These are phyloP conservation scores for Saccharomycopsis selenospora DNA, from an alignment of 805 yeast species.

Conservation along the genomic window DNA sequence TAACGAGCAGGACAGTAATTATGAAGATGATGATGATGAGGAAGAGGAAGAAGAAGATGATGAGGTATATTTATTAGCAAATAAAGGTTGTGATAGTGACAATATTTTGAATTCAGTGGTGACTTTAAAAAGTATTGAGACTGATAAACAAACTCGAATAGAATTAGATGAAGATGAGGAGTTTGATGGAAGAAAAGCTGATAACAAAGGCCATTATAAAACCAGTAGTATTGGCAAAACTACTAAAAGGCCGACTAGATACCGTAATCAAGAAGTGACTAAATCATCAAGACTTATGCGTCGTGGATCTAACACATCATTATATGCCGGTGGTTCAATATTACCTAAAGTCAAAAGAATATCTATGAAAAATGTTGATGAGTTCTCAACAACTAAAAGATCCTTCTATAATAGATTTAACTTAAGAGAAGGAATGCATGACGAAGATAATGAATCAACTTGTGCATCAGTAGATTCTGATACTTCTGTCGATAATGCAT, in stretches of 20 bases:
- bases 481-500: conserved; percentile 16
- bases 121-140: conserved; percentile 8
- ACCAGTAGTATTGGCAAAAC: conserved; percentile 24
- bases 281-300: conserved; percentile 21
- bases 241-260: conserved; percentile 22
- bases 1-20: conserved; percentile 7
- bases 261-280: conserved; percentile 27
- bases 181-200: conserved; percentile 20
- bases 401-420: conserved; percentile 3
- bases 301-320: too few relatives aligned
- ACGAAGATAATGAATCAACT: conserved; percentile 9
- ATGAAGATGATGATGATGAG: conserved; percentile 26
- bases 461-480: conserved; percentile 15
- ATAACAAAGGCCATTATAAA: conserved; percentile 18
- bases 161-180: conserved; percentile 22
- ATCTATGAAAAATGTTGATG: background rate
- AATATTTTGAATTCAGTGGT: background rate
- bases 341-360: background rate
- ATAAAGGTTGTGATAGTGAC: conserved; percentile 15
- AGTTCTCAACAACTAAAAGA: background rate
- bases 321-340: background rate
- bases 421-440: conserved; percentile 15
- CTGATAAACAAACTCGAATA: conserved; percentile 19
- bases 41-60: conserved; percentile 24
- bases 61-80: conserved; percentile 22